These are phyloP conservation scores for Luvunga scandens DNA, from an alignment of 345 rosid species.

Conservation along the genomic window DNA sequence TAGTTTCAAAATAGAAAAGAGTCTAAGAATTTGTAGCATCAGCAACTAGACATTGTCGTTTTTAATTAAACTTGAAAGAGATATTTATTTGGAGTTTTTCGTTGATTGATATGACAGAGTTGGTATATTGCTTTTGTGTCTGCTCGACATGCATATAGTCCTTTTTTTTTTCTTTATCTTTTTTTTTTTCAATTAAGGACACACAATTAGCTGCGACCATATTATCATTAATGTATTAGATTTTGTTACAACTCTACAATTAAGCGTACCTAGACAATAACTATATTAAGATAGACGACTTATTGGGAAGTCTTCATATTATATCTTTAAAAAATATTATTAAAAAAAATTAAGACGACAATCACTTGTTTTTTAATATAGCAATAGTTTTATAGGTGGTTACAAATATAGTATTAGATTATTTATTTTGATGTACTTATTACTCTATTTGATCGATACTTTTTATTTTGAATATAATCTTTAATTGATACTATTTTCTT, in stretches of 20 bases:
- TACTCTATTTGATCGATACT: background rate
- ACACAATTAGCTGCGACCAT: too few species aligned
- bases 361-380: background rate
- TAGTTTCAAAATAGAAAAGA: background rate
- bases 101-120: conserved; percentile 18
- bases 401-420: background rate
- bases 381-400: background rate
- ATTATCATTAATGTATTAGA: too few species aligned
- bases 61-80: conserved; percentile 26
- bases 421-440: background rate
- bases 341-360: conserved; percentile 14
- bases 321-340: too few species aligned
- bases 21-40: background rate
- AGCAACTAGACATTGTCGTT: background rate
- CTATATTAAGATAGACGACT: too few species aligned
- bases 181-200: background rate
- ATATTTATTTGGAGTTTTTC: conserved; percentile 22
- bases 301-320: fast-evolving
- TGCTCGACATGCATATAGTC: conserved; percentile 1
- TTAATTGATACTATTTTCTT: background rate
- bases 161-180: conserved; percentile 8
- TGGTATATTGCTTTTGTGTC: conserved; percentile 17
- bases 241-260: too few species aligned
- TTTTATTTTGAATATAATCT: background rate
- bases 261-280: too few species aligned